Evolutionary conservation across 2,329 filamentous ascomycete species (phyloP).

Genomic region (Fusarium ambrosium): DNA sequence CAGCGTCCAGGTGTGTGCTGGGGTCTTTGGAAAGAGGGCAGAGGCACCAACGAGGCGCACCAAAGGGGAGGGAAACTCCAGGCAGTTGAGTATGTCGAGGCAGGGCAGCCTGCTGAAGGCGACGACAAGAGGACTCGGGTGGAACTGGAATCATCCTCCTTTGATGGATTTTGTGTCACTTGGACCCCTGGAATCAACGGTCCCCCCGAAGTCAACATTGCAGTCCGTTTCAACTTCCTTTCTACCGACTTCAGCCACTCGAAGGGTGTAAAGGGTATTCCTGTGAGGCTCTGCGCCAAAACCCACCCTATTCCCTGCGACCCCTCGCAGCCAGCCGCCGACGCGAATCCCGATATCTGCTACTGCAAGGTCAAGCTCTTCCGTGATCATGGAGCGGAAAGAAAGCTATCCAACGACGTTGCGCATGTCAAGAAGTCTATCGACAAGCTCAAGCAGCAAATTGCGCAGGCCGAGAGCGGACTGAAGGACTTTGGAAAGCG

Average conservation of each 20-base stretch:
- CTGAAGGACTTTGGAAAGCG: slow-evolving; percentile 77
- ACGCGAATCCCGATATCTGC: slow-evolving; percentile 77
- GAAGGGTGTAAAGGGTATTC: slow-evolving; percentile 98
- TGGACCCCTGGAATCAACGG: slow-evolving; percentile 84
- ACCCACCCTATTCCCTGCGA: slow-evolving; percentile 76
- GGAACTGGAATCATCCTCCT: slow-evolving; percentile 82
- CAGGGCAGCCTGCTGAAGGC: slow-evolving; percentile 69
- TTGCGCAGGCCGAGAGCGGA: slow-evolving; percentile 79
- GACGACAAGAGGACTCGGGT: slow-evolving; percentile 77
- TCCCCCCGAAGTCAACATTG: slow-evolving; percentile 82
- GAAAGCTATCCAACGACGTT: slow-evolving; percentile 94
- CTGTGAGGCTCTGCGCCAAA: slow-evolving; percentile 92
- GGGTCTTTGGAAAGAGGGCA: slow-evolving; percentile 94
- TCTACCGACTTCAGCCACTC: slow-evolving; percentile 99
- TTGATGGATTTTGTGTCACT: slow-evolving; percentile 92
- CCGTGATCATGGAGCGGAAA: slow-evolving; percentile 93
- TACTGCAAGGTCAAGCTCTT: slow-evolving; percentile 99
- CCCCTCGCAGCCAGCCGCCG: slow-evolving; percentile 61
- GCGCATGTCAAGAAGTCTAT: slow-evolving; percentile 97
- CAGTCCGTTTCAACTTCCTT: slow-evolving; percentile 97
- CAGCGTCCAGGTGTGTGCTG: slow-evolving; percentile 86
- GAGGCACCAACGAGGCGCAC: slow-evolving; percentile 95
- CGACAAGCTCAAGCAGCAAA: slow-evolving; percentile 95
- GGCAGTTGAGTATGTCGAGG: slow-evolving; percentile 92
- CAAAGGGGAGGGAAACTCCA: slow-evolving; percentile 92